Evolutionary conservation across 441 rosid genomes (phyloP), one percentile per base, ranked within the genome.

Genomic region (Omphalea diandra): DNA sequence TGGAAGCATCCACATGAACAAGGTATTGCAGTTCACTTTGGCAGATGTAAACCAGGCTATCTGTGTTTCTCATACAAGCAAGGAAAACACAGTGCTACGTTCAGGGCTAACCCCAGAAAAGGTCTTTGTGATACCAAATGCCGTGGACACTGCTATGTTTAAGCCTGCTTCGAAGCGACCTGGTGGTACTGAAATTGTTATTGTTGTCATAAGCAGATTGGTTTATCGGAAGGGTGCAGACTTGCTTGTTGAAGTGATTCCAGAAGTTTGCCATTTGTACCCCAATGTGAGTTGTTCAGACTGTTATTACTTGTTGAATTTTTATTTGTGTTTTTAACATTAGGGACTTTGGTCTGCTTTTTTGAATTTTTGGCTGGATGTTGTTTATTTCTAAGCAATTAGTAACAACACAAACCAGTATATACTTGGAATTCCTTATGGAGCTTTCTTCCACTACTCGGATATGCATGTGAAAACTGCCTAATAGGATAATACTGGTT

Each of bases 1-100:
- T 27, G 99, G 99, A 69, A 95, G 97, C 78, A 90, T 93, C 73
- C 96, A 95, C 79, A 95, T 95, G 99, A 95, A 95, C 79, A 93
- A 95, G 82, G 96, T 93, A 2, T 79, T 93, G 79, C 97, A 90
- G 79, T 95, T 93, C 67, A 93, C 91, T 81, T 83, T 90, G 64
- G 98, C 99, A 18, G 99, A 95, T 59, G 91, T 93, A 79, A 92
- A 88, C 69, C 97, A 91, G 78, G 97, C 98, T 17, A 93, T 93
- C 52, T 93, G 97, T 81, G 97, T 95, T 77, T 95, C 99, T 27
- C 98, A 95, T 69, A 90, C 97, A 5, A 93, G 97, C 77, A 95
- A 95, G 79, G 99, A 95, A 82, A 93, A 95, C 69, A 95, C 99
- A 0, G 97, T 93, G 75, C 70, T 93, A 22, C 77, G 97, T 33